phyloP scores from a whole-genome alignment of 495 filamentous ascomycete species.

The Cercophora samala region DNA sequence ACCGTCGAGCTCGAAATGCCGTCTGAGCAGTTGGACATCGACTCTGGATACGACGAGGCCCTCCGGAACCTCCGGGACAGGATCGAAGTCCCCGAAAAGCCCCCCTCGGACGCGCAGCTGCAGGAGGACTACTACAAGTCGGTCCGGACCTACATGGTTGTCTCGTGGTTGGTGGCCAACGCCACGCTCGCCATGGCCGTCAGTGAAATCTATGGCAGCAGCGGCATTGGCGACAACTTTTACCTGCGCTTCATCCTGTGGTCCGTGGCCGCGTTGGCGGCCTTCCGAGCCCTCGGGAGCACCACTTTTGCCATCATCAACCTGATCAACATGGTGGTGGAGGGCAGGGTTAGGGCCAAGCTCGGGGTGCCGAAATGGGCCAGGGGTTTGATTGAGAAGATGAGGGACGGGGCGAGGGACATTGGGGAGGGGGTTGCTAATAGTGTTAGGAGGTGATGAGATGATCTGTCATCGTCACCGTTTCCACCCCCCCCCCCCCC shows the following conservation, averaged over 20 bases:
- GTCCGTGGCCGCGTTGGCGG: constrained; percentile 80
- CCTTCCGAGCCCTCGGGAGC: constrained; percentile 79
- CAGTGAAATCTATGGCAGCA: constrained; percentile 74
- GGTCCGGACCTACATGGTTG: constrained; percentile 97
- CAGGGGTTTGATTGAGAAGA: constrained; percentile 40
- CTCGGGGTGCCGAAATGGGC: constrained; percentile 50
- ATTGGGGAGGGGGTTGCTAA: constrained; percentile 27
- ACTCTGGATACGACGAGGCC: constrained; percentile 95
- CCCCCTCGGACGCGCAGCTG: constrained; percentile 69
- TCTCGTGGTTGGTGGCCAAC: constrained; percentile 93
- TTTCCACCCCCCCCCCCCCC: not conserved
- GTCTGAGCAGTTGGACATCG: constrained; percentile 94
- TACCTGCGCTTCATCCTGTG: constrained; percentile 93
- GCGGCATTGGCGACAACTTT: constrained; percentile 71
- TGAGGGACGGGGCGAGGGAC: constrained; percentile 33
- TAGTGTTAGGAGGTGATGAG: constrained; percentile 23
- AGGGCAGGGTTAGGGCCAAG: constrained; percentile 70
- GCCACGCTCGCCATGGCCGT: constrained; percentile 91
- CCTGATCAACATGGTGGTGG: constrained; percentile 76
- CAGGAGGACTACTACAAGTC: constrained; percentile 99
- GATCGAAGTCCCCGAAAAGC: constrained; percentile 67
- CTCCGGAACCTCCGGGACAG: constrained; percentile 93
- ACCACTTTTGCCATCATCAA: constrained; percentile 79
- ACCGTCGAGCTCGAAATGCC: constrained; percentile 94
- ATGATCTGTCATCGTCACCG: too few relatives aligned